Conservation (phyloP, 768 basidiomycete genomes). For the Rhodotorula sphaerocarpa region DNA sequence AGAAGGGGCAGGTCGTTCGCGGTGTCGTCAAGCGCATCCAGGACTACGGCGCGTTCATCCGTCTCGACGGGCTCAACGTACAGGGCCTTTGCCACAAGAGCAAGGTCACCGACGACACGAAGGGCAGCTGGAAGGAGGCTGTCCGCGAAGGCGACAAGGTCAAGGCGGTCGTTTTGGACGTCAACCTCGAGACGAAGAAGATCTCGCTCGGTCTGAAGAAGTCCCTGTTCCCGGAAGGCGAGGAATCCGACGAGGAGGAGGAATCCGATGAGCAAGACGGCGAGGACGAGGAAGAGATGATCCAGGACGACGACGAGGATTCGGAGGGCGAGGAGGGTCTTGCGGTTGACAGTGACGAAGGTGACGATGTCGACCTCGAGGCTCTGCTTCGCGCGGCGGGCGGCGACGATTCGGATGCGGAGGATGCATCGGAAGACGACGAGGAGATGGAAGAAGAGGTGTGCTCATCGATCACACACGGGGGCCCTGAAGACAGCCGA, state of each 20-base stretch:
- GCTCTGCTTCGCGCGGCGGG: conserved; percentile 29
- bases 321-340: conserved; percentile 34
- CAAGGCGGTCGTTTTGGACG: conserved; percentile 62
- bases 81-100: conserved; percentile 91
- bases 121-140: conserved; percentile 62
- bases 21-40: conserved; percentile 74
- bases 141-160: conserved; percentile 83
- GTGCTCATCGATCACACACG: no score
- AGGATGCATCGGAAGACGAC: conserved; percentile 40
- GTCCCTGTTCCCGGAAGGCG: conserved; percentile 50
- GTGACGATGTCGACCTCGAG: conserved; percentile 23
- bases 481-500: neutral
- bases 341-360: conserved; percentile 33
- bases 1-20: conserved; percentile 69
- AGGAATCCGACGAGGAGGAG: conserved; percentile 38
- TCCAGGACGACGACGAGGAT: conserved; percentile 40
- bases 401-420: conserved; percentile 31
- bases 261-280: conserved; percentile 35
- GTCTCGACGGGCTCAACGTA: conserved; percentile 73
- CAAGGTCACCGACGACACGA: conserved; percentile 83
- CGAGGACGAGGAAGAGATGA: conserved; percentile 38
- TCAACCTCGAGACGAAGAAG: conserved; percentile 70
- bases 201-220: conserved; percentile 77
- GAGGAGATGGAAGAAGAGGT: conserved; percentile 34
- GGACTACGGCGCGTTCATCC: conserved; percentile 84